Evolutionary conservation across 2,329 filamentous ascomycete genomes (phyloP), one percentile per base, ranked within the genome.

Genomic region (Amylocarpus encephaloides): DNA sequence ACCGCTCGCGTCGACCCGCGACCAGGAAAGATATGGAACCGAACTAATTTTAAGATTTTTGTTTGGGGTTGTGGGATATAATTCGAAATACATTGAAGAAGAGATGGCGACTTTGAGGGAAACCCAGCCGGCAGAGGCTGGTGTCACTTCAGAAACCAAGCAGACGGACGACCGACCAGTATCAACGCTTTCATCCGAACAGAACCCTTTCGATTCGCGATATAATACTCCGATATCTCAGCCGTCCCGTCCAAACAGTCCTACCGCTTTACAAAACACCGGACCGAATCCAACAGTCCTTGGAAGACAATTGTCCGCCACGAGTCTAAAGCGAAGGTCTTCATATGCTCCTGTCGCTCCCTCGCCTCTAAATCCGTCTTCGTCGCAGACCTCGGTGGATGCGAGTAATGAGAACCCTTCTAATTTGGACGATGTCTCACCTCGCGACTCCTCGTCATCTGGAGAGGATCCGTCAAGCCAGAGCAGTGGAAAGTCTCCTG

Each of bases 361-460:
- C 3, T 67, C 65, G 5, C 65, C 64, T n/a, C 51, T 66, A 22
- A 65, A 64, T 44, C 56, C 60, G 9, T 56, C 60, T 4, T 53
- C 60, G 6, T 52, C 49, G 39, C 41, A 46, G 2, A 49, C 52
- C n/a, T 53, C 58, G 7, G 30, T 44, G 2, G 54, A 43, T 30
- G 54, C 49, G 13, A 52, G 41, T 30, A 46, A 55, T 10, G 58
- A 54, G 13, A 54, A 50, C 38, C 40, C 15, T n/a, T 16, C 16
- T 3, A 38, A 46, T 26, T 48, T 36, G 0, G 52, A 30, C 18
- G 41, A 43, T 12, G 9, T 45, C 1, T 60, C 54, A 1, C 52
- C 52, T 3, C 29, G 46, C 7, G 54, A 58, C 16, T 57, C 54
- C 6, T 43, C 51, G 6, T 57, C 55, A 9, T 61, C 60, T n/a